phyloP scores from a whole-genome alignment of 148 eudicot species.

The Persicaria maculosa region DNA sequence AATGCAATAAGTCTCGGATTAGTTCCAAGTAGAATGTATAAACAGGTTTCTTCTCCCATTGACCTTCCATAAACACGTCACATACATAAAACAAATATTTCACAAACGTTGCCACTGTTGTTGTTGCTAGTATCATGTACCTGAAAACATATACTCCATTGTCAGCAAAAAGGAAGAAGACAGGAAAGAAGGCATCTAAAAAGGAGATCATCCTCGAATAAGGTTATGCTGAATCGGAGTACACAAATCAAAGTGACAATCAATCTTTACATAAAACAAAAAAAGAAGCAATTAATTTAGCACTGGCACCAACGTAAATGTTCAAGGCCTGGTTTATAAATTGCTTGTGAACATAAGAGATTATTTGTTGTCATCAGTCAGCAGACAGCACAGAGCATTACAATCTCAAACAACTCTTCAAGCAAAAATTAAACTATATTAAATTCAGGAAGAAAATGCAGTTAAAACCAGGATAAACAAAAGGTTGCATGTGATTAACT shows the following conservation, averaged over 20 bases:
- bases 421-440: not conserved
- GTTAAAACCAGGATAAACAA: not conserved
- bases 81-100: constrained; percentile 79
- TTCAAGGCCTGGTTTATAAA: not conserved
- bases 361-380: not conserved
- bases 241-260: not conserved
- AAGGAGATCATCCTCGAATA: not conserved
- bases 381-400: no score
- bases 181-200: not conserved
- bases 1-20: constrained; percentile 84
- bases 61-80: constrained; percentile 99
- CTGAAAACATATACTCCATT: constrained; percentile 26
- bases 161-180: not conserved
- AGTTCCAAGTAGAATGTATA: constrained; percentile 96
- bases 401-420: no score
- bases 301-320: not conserved
- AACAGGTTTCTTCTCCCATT: constrained; percentile 97
- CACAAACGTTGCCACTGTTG: constrained; percentile 79
- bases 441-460: not conserved
- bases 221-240: not conserved
- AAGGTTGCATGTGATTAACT: not conserved
- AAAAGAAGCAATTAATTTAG: not conserved
- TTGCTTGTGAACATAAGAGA: not conserved
- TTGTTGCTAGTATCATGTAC: constrained; percentile 96
- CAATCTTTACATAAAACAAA: not conserved